Base-by-base conservation (phyloP, 2,329 filamentous ascomycete species). In the Talaromyces sp. region DNA sequence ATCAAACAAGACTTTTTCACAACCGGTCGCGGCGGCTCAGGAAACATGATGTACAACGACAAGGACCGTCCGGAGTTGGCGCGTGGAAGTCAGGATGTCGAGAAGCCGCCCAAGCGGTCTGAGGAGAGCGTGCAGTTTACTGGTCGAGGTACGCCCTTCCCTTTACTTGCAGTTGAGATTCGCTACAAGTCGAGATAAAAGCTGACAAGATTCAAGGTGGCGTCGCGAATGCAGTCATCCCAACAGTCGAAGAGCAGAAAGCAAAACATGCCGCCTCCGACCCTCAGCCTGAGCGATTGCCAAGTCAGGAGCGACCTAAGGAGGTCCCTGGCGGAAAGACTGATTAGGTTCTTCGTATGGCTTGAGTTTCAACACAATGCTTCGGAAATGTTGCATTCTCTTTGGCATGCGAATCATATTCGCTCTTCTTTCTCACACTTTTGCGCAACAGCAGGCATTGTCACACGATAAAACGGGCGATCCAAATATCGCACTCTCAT, bases 1-100 rank as follows among this genome's bases (percentile, higher is more conserved):
- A 85, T 98, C 73, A 96, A 96, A 79, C 85, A 85, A 54, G 80
- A 89, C n/a, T 82, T 91, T 67, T 92, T 93, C 72, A 96, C 93
- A 21, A 97, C 93, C 2, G 93, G 93, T 62, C 90, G 93, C 58
- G 93, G 93, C 62, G 93, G 93, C 65, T 88, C 85, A 4, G 92
- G 92, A 64, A 96, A 96, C 80, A 96, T 96, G 89, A 87, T 89
- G 55, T 88, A 88, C 72, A 86, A 86, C 66, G 88, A 95, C 69
- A 86, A 88, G 3, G 78, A 82, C 46, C 86, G 79, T 66, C 83
- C 86, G 8, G 82, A 84, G 66, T 72, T 91, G 73, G 91, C 93
- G 39, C 88, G 93, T 66, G 82, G 86, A 61, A 87, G 87, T 46
- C 93, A 98, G 76, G 93, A 97, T 70, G 91, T 97, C 65, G 86